Evolutionary conservation across 108 stramenopile genomes (phyloP).

Genomic region (Parmales sp.): DNA sequence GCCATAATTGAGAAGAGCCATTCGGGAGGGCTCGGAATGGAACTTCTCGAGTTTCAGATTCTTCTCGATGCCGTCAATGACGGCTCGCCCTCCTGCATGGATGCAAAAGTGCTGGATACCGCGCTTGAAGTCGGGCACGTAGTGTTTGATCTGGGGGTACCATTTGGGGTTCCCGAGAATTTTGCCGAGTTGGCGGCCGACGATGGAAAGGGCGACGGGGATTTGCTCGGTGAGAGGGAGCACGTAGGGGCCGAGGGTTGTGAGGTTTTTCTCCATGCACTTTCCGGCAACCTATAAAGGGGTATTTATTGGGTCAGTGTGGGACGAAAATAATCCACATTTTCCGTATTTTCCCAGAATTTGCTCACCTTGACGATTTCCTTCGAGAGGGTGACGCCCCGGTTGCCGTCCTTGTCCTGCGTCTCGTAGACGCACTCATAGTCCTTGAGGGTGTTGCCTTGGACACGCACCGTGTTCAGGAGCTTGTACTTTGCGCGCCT

Average conservation of each 20-base stretch:
- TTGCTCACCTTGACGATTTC: slow-evolving; percentile 94
- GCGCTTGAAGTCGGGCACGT: slow-evolving; percentile 93
- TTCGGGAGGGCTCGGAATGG: slow-evolving; percentile 87
- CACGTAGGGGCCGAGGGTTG: slow-evolving; percentile 81
- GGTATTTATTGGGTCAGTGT: too few relatives aligned
- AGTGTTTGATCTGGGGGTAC: slow-evolving; percentile 53
- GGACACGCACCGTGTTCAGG: slow-evolving; percentile 86
- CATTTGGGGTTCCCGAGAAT: slow-evolving; percentile 25
- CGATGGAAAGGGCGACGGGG: slow-evolving; percentile 55
- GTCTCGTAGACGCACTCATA: slow-evolving; percentile 86
- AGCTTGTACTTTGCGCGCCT: slow-evolving; percentile 94
- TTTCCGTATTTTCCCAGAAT: too few relatives aligned
- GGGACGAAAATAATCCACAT: too few relatives aligned
- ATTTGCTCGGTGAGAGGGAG: slow-evolving; percentile 87
- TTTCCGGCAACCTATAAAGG: slow-evolving; percentile 93
- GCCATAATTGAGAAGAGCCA: slow-evolving; percentile 83
- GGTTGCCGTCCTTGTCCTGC: slow-evolving; percentile 64
- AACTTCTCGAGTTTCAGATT: slow-evolving; percentile 80
- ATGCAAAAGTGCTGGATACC: slow-evolving; percentile 97
- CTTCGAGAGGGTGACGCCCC: slow-evolving; percentile 86
- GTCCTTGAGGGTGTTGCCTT: slow-evolving; percentile 72
- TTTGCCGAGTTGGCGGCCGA: slow-evolving; percentile 42
- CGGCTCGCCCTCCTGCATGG: slow-evolving; percentile 92
- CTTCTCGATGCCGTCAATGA: slow-evolving; percentile 95
- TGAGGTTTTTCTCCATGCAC: slow-evolving; percentile 95